Evolutionary conservation across 1,284 basidiomycete species (phyloP).

Genomic region (Apiotrichum sp.): DNA sequence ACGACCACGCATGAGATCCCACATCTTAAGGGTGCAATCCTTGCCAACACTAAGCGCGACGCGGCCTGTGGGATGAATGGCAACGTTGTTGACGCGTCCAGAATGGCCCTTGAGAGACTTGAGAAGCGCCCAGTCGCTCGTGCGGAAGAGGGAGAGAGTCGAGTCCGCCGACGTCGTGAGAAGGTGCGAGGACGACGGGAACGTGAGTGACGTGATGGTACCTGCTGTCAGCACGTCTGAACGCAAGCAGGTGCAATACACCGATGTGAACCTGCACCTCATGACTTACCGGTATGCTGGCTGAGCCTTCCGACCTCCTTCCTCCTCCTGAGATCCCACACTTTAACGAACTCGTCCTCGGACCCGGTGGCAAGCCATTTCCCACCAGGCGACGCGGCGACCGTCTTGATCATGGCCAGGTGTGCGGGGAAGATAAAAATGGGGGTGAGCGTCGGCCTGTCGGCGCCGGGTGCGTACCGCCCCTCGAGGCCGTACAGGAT

Average conservation of each 20-base stretch:
- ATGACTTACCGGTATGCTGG: slow-evolving; percentile 77
- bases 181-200: slow-evolving; percentile 82
- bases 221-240: slow-evolving; percentile 49
- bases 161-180: slow-evolving; percentile 86
- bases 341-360: slow-evolving; percentile 89
- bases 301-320: slow-evolving; percentile 90
- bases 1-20: slow-evolving; percentile 94
- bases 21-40: slow-evolving; percentile 87
- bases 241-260: neutral
- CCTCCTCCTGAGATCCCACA: slow-evolving; percentile 87
- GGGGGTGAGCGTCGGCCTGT: slow-evolving; percentile 56
- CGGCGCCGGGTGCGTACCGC: slow-evolving; percentile 35
- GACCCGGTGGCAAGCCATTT: slow-evolving; percentile 96
- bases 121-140: slow-evolving; percentile 87
- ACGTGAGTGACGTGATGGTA: slow-evolving; percentile 81
- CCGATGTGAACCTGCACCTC: neutral
- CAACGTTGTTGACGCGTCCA: slow-evolving; percentile 80
- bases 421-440: slow-evolving; percentile 96
- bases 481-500: slow-evolving; percentile 86
- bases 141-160: slow-evolving; percentile 79
- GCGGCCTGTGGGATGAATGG: slow-evolving; percentile 86
- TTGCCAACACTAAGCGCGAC: slow-evolving; percentile 85
- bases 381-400: slow-evolving; percentile 79
- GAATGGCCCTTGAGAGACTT: slow-evolving; percentile 87
- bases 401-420: slow-evolving; percentile 82